Percentiles rank a stretch among this genome's conserved stretches.
phyloP scores from a whole-genome alignment of 2,329 filamentous ascomycete species.

The Aureobasidium subglaciale region DNA sequence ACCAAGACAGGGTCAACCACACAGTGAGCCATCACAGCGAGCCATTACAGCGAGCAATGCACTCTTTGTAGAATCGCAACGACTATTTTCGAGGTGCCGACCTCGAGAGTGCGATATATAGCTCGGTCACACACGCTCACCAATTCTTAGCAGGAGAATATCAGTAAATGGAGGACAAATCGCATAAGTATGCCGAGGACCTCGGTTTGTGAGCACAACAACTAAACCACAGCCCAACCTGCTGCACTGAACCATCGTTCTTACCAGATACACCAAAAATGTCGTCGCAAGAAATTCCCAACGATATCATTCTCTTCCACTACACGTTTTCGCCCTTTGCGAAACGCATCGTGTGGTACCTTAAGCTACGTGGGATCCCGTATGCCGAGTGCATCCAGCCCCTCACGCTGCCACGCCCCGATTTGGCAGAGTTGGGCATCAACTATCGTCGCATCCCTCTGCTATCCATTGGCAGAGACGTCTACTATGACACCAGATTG shows the following conservation, averaged over 20 bases:
- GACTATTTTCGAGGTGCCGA: neutral
- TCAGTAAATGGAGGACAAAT: neutral
- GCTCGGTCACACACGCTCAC: too few relatives aligned
- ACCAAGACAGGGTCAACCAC: neutral
- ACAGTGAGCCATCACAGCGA: neutral
- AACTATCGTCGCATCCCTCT: slow-evolving; percentile 64
- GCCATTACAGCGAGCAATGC: neutral
- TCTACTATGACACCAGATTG: slow-evolving; percentile 64
- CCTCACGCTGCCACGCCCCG: slow-evolving; percentile 57
- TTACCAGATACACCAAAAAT: slow-evolving; percentile 15
- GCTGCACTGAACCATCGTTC: neutral
- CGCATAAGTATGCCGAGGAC: neutral
- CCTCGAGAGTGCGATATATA: too few relatives aligned
- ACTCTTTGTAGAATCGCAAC: neutral
- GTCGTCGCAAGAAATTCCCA: slow-evolving; percentile 22
- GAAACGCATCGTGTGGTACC: slow-evolving; percentile 58
- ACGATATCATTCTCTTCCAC: slow-evolving; percentile 57
- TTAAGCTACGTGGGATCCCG: slow-evolving; percentile 57
- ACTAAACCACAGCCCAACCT: neutral
- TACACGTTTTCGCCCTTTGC: slow-evolving; percentile 61
- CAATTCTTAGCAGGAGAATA: neutral
- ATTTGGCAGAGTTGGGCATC: slow-evolving; percentile 54
- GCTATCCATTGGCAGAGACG: slow-evolving; percentile 56
- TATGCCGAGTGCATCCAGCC: slow-evolving; percentile 68
- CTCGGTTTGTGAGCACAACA: neutral